Evolutionary conservation across 306 rosid species (phyloP).

Genomic region (Dalbergia cultrata): DNA sequence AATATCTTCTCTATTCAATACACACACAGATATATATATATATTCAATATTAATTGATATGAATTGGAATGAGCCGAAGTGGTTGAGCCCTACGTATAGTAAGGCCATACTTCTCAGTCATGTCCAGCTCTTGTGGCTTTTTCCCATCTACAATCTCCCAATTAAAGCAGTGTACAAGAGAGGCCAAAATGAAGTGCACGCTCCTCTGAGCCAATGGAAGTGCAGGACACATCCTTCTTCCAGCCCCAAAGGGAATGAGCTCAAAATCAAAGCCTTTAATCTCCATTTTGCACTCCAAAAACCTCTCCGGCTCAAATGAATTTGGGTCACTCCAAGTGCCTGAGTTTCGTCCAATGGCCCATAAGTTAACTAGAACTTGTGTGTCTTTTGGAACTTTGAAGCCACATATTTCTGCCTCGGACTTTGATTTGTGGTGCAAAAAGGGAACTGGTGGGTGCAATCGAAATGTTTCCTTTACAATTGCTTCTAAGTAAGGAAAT

Average conservation of each 20-base stretch:
- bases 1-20: too few relatives aligned
- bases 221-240: constrained; percentile 46
- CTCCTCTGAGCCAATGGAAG: constrained; percentile 7
- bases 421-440: constrained; percentile 30
- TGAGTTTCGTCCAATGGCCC: constrained; percentile 17
- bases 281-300: constrained; percentile 3
- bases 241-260: constrained; percentile 43
- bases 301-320: constrained; percentile 43
- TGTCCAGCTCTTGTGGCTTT: background rate
- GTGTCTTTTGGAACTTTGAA: constrained; percentile 16
- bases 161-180: constrained; percentile 27
- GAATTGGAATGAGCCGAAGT: constrained; percentile 18
- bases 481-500: constrained; percentile 22
- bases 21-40: too few relatives aligned
- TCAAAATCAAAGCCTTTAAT: constrained; percentile 35
- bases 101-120: constrained; percentile 6
- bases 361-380: constrained; percentile 2
- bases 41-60: background rate
- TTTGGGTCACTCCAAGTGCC: constrained; percentile 21
- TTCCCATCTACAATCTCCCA: constrained; percentile 35
- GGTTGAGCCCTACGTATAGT: background rate
- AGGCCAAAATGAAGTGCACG: constrained; percentile 32
- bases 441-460: constrained; percentile 45
- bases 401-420: background rate
- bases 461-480: constrained; percentile 46